phyloP scores from a whole-genome alignment of 2,329 filamentous ascomycete genomes.

The Colletotrichum somersetense region DNA sequence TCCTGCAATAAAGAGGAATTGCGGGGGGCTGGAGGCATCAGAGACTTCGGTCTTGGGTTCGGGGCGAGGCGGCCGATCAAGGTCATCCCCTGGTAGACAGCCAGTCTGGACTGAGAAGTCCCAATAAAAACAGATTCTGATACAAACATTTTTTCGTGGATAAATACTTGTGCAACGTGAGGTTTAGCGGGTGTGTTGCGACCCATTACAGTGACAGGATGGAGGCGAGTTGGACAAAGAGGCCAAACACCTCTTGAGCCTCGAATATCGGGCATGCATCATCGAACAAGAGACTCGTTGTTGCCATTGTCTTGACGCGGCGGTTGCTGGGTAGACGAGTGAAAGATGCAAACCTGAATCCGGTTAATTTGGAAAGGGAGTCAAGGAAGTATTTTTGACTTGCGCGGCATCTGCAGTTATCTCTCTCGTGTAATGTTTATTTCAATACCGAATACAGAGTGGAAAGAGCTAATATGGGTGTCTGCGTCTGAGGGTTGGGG shows the following conservation, averaged over 20 bases:
- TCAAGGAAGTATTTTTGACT: background rate
- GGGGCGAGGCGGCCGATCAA: conserved; percentile 48
- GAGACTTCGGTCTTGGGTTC: conserved; percentile 52
- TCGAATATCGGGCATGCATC: background rate
- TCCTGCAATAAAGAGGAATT: conserved; percentile 41
- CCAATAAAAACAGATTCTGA: conserved; percentile 53
- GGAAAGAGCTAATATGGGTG: background rate
- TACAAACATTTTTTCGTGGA: conserved; percentile 8
- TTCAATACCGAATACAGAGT: background rate
- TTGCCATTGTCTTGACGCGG: background rate
- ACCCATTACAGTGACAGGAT: background rate
- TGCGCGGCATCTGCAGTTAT: background rate
- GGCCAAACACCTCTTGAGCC: background rate
- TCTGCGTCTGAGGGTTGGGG: conserved; percentile 2
- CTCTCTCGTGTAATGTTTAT: background rate
- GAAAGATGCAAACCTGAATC: background rate
- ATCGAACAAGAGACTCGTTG: background rate
- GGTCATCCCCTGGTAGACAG: conserved; percentile 49
- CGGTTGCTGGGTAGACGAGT: background rate
- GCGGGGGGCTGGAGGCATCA: conserved; percentile 46
- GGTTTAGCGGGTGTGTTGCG: background rate
- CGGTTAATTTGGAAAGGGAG: background rate
- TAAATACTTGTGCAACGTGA: background rate
- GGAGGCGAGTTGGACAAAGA: background rate
- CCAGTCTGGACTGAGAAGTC: conserved; percentile 59